Conservation (phyloP, 2,329 filamentous ascomycete species). For the Pochonia chlamydosporia region DNA sequence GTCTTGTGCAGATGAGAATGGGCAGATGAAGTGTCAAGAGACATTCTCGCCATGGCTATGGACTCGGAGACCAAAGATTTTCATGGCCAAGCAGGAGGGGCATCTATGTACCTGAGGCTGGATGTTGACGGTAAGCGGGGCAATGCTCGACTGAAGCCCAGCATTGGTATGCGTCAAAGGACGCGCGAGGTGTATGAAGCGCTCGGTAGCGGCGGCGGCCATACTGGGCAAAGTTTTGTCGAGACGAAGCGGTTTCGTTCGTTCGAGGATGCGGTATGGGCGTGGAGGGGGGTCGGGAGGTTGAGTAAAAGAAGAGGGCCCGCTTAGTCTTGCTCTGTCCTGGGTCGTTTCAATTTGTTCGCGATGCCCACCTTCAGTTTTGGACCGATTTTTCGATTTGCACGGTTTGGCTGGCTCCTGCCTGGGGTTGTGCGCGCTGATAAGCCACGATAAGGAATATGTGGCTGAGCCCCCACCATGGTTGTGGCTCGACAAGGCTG, state of each 20-base stretch:
- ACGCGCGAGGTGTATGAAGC: conserved; percentile 90
- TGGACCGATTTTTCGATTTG: conserved; percentile 38
- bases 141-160: conserved; percentile 76
- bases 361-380: conserved; percentile 29
- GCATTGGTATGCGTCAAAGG: conserved; percentile 78
- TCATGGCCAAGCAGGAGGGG: conserved; percentile 11
- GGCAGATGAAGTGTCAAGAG: no score
- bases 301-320: conserved; percentile 10
- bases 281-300: conserved; percentile 13
- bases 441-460: conserved; percentile 36
- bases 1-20: no score
- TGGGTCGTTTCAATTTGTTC: conserved; percentile 12
- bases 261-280: conserved; percentile 4
- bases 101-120: conserved; percentile 74
- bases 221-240: conserved; percentile 53
- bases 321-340: not conserved
- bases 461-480: conserved; percentile 25
- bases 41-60: no score
- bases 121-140: conserved; percentile 88
- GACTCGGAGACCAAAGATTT: not conserved
- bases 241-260: conserved; percentile 11
- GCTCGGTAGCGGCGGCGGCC: conserved; percentile 69
- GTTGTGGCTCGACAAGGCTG: conserved; percentile 26
- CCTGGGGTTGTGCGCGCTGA: conserved; percentile 50
- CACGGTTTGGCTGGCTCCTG: conserved; percentile 31